Percentiles rank a stretch among this genome's conserved stretches.
Evolutionary conservation across 257 asterid species (phyloP).

Genomic region (Asclepias syriaca): DNA sequence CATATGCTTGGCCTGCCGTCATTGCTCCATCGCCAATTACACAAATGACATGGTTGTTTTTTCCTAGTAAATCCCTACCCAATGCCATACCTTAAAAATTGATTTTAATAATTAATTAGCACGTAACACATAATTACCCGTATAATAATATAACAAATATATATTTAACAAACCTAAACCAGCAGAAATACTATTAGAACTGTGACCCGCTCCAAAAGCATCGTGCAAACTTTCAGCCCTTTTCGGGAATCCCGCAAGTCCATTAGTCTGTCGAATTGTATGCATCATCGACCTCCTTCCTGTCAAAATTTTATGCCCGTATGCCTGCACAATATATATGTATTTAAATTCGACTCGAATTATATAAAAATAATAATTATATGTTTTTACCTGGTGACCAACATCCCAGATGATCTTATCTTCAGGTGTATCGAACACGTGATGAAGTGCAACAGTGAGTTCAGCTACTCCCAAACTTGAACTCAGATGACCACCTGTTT

Average conservation of each 20-base stretch:
- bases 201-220: constrained; percentile 79
- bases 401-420: constrained; percentile 84
- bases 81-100: constrained; percentile 57
- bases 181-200: constrained; percentile 70
- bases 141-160: too few species aligned
- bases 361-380: too few species aligned
- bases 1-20: constrained; percentile 89
- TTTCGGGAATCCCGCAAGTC: constrained; percentile 66
- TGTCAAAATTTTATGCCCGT: constrained; percentile 63
- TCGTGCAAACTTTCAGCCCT: constrained; percentile 63
- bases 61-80: constrained; percentile 55
- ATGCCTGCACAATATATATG: constrained; percentile 30
- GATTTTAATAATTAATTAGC: background rate
- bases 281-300: constrained; percentile 71
- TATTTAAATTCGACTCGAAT: too few species aligned
- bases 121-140: too few species aligned
- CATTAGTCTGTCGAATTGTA: constrained; percentile 54
- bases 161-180: constrained; percentile 38
- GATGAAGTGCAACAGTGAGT: constrained; percentile 71
- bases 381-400: constrained; percentile 55
- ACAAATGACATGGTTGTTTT: constrained; percentile 51
- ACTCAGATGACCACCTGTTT: constrained; percentile 69
- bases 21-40: constrained; percentile 90
- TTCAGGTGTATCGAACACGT: constrained; percentile 56
- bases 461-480: constrained; percentile 63